These are phyloP conservation scores for Begonia peltatifolia DNA, from an alignment of 306 rosid species.

Conservation along the genomic window DNA sequence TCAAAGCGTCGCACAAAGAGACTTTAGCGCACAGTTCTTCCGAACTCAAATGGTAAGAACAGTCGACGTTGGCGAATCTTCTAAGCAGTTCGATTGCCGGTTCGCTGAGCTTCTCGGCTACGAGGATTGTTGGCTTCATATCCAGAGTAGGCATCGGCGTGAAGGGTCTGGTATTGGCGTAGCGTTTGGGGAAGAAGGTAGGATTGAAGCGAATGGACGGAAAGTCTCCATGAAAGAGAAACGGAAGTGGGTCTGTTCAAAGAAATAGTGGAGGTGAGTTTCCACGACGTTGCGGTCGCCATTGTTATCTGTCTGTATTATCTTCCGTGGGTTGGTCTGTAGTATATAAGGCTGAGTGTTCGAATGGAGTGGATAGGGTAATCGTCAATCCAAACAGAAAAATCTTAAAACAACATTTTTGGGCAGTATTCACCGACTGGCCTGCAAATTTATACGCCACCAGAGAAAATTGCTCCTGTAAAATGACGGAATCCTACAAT, in stretches of 20 bases:
- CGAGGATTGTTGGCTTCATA: slow-evolving; percentile 5
- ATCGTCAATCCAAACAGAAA: too few relatives aligned
- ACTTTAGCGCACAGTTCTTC: slow-evolving; percentile 8
- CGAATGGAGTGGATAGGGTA: too few relatives aligned
- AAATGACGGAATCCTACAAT: too few relatives aligned
- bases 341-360: too few relatives aligned
- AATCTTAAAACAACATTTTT: too few relatives aligned
- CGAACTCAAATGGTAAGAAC: slow-evolving; percentile 5
- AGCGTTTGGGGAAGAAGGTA: background rate
- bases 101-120: slow-evolving; percentile 5
- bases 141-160: background rate
- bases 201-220: background rate
- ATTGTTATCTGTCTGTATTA: background rate
- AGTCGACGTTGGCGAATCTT: slow-evolving; percentile 1
- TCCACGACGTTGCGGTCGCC: background rate
- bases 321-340: too few relatives aligned
- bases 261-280: background rate
- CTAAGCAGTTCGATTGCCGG: slow-evolving; percentile 3
- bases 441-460: too few relatives aligned
- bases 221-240: slow-evolving; percentile 3
- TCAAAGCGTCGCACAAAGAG: slow-evolving; percentile 10
- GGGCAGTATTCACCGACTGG: too few relatives aligned
- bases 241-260: background rate
- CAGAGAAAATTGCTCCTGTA: too few relatives aligned
- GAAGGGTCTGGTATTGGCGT: slow-evolving; percentile 1